Evolutionary conservation across 805 yeast species (phyloP).

Genomic region (Metschnikowia proteae): DNA sequence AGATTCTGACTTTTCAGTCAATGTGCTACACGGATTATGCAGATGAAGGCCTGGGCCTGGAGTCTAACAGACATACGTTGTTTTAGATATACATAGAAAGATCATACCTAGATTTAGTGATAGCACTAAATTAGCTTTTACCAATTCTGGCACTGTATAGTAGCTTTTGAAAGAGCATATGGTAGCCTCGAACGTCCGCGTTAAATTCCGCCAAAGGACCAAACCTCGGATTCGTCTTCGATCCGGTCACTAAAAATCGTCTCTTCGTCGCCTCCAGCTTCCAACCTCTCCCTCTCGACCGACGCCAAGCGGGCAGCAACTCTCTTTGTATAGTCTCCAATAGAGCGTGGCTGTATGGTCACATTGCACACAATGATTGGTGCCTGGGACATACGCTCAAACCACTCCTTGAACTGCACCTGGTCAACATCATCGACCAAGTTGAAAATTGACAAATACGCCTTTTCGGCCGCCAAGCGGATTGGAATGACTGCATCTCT

Average conservation of each 20-base stretch:
- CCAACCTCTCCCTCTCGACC: conserved; percentile 83
- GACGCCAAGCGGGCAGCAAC: conserved; percentile 83
- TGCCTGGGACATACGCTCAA: conserved; percentile 36
- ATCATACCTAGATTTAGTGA: too few relatives aligned
- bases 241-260: conserved; percentile 77
- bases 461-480: conserved; percentile 91
- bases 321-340: conserved; percentile 85
- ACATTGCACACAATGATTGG: conserved; percentile 43
- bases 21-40: background rate
- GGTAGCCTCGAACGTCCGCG: background rate
- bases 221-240: conserved; percentile 83
- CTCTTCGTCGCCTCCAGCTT: conserved; percentile 87
- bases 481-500: conserved; percentile 89
- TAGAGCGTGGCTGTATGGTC: conserved; percentile 59
- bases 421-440: conserved; percentile 63
- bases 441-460: conserved; percentile 67
- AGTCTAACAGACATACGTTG: too few relatives aligned
- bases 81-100: too few relatives aligned
- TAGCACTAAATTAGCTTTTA: too few relatives aligned
- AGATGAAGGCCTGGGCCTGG: background rate
- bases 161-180: too few relatives aligned
- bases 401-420: conserved; percentile 62
- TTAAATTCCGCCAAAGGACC: conserved; percentile 70
- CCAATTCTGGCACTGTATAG: too few relatives aligned
- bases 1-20: background rate